phyloP scores from a whole-genome alignment of 139 green algal genomes.

The Chlamydomonas incerta region DNA sequence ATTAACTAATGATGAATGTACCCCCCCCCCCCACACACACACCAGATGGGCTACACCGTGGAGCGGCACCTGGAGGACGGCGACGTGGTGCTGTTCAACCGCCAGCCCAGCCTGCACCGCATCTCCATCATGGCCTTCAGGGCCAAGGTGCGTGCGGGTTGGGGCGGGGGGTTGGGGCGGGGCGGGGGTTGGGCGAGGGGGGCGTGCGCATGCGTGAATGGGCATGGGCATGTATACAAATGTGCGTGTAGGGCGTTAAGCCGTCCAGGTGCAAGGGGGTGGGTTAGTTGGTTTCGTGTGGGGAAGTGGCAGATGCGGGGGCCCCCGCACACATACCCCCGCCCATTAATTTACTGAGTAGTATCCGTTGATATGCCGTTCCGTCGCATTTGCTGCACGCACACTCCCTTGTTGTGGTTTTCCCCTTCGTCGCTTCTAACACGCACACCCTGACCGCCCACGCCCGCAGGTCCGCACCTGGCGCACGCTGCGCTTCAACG shows the following conservation, averaged over 20 bases:
- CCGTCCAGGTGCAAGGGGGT: not conserved
- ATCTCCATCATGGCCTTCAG: conserved; percentile 98
- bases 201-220: too few species aligned
- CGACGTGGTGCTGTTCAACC: conserved; percentile 99
- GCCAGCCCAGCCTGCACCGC: conserved; percentile 95
- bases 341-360: too few species aligned
- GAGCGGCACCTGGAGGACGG: conserved; percentile 94
- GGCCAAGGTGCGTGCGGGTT: conserved; percentile 70
- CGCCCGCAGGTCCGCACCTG: conserved; percentile 62
- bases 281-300: too few species aligned
- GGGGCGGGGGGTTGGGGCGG: not conserved
- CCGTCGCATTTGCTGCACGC: too few species aligned
- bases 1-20: too few species aligned
- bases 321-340: too few species aligned
- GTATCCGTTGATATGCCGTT: too few species aligned
- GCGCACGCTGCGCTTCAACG: conserved; percentile 98
- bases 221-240: too few species aligned
- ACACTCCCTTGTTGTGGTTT: not conserved
- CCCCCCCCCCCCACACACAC: not conserved
- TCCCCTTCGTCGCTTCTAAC: not conserved
- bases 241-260: too few species aligned
- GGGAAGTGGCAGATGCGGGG: too few species aligned
- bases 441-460: not conserved
- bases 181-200: not conserved
- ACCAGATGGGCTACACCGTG: conserved; percentile 87